These are phyloP conservation scores for Xylaria scruposa DNA, from an alignment of 495 filamentous ascomycete genomes.

Conservation along the genomic window DNA sequence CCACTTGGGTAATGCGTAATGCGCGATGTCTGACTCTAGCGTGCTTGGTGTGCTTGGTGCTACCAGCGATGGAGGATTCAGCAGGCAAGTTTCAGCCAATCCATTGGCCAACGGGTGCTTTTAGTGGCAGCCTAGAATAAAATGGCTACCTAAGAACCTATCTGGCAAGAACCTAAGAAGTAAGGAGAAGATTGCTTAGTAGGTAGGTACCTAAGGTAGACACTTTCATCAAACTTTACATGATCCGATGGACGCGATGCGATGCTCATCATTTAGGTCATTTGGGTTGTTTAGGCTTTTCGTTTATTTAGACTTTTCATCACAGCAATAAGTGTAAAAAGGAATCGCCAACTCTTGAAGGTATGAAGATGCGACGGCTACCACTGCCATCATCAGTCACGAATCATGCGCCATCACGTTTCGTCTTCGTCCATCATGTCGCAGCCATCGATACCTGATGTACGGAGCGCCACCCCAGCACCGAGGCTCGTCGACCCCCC, in stretches of 20 bases:
- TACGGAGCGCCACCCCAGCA: not conserved
- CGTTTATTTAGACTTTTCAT: slow-evolving; percentile 5
- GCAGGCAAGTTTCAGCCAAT: not conserved
- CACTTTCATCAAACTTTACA: not conserved
- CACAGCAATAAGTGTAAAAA: not conserved
- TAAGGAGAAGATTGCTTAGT: too few relatives aligned
- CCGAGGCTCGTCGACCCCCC: slow-evolving; percentile 1
- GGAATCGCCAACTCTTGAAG: not conserved
- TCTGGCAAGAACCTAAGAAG: too few relatives aligned
- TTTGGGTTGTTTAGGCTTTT: not conserved
- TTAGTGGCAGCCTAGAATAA: slow-evolving; percentile 10
- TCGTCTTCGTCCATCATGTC: slow-evolving; percentile 3
- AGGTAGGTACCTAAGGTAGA: not conserved
- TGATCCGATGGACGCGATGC: not conserved
- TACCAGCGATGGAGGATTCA: not conserved
- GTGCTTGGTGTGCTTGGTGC: not conserved
- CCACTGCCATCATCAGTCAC: not conserved
- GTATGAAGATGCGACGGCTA: not conserved
- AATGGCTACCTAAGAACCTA: not conserved
- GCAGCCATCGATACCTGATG: not conserved
- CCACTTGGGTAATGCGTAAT: not conserved
- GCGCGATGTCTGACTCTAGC: not conserved
- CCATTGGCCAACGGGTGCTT: not conserved
- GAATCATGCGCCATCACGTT: not conserved
- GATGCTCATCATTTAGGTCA: not conserved